Evolutionary conservation across 1,284 basidiomycete species (phyloP), one percentile per base, ranked within the genome.

Genomic region (Trametes polyzona): DNA sequence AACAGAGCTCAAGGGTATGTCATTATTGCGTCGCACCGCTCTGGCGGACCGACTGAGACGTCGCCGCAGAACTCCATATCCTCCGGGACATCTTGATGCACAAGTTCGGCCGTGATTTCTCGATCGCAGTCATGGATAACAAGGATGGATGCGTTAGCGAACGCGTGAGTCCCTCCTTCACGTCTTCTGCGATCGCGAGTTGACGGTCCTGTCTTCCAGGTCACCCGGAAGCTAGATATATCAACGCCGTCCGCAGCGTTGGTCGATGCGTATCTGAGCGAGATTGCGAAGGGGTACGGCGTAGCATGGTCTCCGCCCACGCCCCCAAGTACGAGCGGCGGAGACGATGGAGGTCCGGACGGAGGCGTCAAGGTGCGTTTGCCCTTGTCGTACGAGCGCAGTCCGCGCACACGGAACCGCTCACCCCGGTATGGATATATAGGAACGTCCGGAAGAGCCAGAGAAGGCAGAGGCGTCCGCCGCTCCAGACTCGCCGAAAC

Each of bases 11-110:
- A 95, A 95, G 82, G 93, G 93, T 90, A 61, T 51, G 52, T 50
- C 37, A 30, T n/a, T n/a, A 35, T 35, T 12, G 30, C 14, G 30
- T 17, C 27, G 17, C 14, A 30, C 21, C 26, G 14, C 11, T 16
- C 24, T 16, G 6, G 24, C 24, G 5, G 24, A 30, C 57, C 48
- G 37, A 41, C n/a, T 44, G 36, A 51, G 30, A 11, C 17, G 14
- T 37, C 41, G 50, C 54, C 42, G 26, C 52, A 89, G 96, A 99
- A 73, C 83, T 99, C 32, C 93, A 97, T 65, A 78, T 94, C 33
- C 76, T 98, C 36, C 87, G 96, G 39, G 95, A 98, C 70, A 86
- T 98, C 71, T 83, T 99, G 55, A 93, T 96, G 90, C 90, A 95
- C 73, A 97, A 93, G 74, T 96, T 86, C 68, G 92, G 93, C 14